A percentile compares a stretch with the other conserved stretches of the same genome.
phyloP scores from a whole-genome alignment of 305 asterid genomes.

The Rubia balearica region DNA sequence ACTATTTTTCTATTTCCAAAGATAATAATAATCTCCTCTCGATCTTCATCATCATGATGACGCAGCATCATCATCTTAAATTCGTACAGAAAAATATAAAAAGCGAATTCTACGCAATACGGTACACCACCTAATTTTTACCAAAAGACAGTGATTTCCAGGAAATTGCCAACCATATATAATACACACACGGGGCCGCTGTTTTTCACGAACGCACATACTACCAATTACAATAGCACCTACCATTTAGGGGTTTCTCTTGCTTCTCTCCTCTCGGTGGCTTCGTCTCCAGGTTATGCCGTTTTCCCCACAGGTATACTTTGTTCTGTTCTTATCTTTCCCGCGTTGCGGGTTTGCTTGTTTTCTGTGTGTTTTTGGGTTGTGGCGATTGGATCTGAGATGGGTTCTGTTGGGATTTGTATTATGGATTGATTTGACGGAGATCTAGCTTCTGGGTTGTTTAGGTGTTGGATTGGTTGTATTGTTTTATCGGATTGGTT shows the following conservation, averaged over 20 bases:
- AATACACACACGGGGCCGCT: neutral
- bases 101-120: neutral
- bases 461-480: neutral
- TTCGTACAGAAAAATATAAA: neutral
- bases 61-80: neutral
- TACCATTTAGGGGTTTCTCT: constrained; percentile 9
- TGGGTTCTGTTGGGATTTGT: neutral
- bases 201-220: neutral
- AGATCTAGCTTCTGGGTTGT: constrained; percentile 2
- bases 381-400: constrained; percentile 23
- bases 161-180: neutral
- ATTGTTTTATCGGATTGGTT: neutral
- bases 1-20: no score
- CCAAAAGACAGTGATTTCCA: constrained; percentile 1
- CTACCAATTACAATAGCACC: neutral
- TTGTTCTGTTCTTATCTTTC: neutral
- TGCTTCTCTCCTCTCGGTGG: constrained; percentile 23
- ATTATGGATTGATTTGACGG: neutral
- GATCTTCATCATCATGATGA: constrained; percentile 2
- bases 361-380: neutral
- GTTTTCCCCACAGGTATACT: constrained; percentile 28
- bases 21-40: neutral
- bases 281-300: constrained; percentile 33
- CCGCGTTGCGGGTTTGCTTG: neutral
- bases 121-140: constrained; percentile 4